A percentile compares a stretch with the other conserved stretches of the same genome.
Evolutionary conservation across 73 alveolate genomes (phyloP).

Genomic region (Paramecium caudatum): DNA sequence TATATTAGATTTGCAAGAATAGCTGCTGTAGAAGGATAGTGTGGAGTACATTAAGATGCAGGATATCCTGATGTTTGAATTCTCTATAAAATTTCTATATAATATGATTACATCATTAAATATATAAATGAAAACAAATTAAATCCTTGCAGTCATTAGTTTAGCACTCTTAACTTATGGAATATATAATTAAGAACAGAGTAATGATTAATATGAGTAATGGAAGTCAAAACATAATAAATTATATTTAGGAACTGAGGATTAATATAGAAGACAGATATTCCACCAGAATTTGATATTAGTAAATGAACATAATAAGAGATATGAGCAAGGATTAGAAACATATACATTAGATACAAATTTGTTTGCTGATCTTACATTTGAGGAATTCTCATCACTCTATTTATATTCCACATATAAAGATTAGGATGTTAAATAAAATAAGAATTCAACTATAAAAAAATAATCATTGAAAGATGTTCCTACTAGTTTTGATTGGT

Average conservation of each 20-base stretch:
- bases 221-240: neutral
- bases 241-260: conserved; percentile 6
- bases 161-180: too few species aligned
- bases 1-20: conserved; percentile 75
- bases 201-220: too few species aligned
- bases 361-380: neutral
- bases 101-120: too few species aligned
- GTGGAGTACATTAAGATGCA: conserved; percentile 77
- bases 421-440: neutral
- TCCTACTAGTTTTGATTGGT: neutral
- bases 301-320: conserved; percentile 24
- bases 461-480: neutral
- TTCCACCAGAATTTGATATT: neutral
- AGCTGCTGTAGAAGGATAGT: conserved; percentile 59
- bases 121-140: too few species aligned
- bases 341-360: neutral
- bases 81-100: too few species aligned
- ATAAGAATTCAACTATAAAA: neutral
- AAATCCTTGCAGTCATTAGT: too few species aligned
- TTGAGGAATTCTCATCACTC: conserved; percentile 20
- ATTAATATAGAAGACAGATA: neutral
- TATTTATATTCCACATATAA: conserved; percentile 21
- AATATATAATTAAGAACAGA: too few species aligned
- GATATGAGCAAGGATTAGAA: conserved; percentile 15
- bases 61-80: conserved; percentile 74